These are phyloP conservation scores for Suillus brevipes DNA, from an alignment of 768 basidiomycete genomes.

Conservation along the genomic window DNA sequence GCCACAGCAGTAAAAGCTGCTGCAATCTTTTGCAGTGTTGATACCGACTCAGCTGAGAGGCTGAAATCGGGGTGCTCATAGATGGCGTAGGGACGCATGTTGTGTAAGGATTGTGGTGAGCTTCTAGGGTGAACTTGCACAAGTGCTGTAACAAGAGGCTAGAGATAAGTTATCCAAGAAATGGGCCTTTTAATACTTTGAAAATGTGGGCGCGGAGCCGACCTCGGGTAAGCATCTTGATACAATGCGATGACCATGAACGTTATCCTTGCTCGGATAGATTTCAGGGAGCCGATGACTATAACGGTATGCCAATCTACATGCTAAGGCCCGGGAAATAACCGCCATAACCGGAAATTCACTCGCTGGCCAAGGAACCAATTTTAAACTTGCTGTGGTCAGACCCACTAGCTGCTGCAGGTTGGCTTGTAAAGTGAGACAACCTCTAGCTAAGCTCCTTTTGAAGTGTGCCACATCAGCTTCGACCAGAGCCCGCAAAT, in stretches of 20 bases:
- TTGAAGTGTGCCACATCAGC: no score
- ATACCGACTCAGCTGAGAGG: constrained; percentile 23
- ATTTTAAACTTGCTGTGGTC: no score
- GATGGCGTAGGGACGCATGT: constrained; percentile 33
- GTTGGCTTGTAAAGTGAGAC: no score
- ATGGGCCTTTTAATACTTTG: not conserved
- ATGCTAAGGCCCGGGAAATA: not conserved
- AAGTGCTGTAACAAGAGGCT: constrained; percentile 3
- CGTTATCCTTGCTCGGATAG: constrained; percentile 6
- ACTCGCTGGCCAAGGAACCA: not conserved
- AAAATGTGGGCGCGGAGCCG: not conserved
- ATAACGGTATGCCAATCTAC: not conserved
- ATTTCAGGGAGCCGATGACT: not conserved
- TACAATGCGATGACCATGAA: not conserved
- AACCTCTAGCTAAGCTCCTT: no score
- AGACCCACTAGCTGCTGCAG: no score
- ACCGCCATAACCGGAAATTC: not conserved
- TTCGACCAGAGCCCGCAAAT: not conserved
- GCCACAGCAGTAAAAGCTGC: constrained; percentile 31
- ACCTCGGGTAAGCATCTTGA: not conserved
- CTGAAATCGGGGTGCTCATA: constrained; percentile 35
- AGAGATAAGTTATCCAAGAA: not conserved
- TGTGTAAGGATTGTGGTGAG: not conserved
- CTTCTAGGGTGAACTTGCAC: not conserved
- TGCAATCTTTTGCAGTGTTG: constrained; percentile 26